Evolutionary conservation across 202 grass and related monocot species (phyloP).

Genomic region (Schoenoplectus tabernaemontani): DNA sequence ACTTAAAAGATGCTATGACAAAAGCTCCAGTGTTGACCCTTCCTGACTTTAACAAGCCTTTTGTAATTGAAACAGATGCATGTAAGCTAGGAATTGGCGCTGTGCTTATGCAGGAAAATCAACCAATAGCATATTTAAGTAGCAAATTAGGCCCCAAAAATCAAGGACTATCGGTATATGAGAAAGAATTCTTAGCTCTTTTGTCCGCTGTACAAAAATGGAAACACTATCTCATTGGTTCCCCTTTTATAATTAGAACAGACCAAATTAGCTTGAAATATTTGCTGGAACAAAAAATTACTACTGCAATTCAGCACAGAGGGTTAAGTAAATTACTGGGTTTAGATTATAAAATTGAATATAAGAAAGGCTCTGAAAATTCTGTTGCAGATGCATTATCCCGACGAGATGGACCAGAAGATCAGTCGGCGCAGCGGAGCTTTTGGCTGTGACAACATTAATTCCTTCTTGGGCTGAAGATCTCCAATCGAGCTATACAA

Average conservation of each 20-base stretch:
- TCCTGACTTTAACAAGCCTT: background rate
- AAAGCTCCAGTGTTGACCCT: background rate
- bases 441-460: background rate
- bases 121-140: background rate
- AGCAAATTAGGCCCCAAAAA: background rate
- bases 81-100: background rate
- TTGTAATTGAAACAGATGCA: background rate
- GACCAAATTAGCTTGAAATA: background rate
- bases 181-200: background rate
- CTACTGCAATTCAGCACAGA: background rate
- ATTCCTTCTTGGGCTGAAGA: background rate
- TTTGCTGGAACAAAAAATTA: background rate
- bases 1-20: background rate
- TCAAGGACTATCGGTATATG: background rate
- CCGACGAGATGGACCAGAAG: background rate
- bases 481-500: background rate
- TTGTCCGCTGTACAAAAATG: background rate
- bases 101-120: background rate
- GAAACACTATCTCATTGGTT: background rate
- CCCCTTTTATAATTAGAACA: background rate
- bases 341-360: background rate
- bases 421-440: too few relatives aligned
- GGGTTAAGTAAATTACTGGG: background rate
- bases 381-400: background rate
- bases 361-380: background rate